A percentile compares a stretch with the other conserved stretches of the same genome.
Conservation (phyloP, 306 rosid genomes). For the Dicorynia guianensis region DNA sequence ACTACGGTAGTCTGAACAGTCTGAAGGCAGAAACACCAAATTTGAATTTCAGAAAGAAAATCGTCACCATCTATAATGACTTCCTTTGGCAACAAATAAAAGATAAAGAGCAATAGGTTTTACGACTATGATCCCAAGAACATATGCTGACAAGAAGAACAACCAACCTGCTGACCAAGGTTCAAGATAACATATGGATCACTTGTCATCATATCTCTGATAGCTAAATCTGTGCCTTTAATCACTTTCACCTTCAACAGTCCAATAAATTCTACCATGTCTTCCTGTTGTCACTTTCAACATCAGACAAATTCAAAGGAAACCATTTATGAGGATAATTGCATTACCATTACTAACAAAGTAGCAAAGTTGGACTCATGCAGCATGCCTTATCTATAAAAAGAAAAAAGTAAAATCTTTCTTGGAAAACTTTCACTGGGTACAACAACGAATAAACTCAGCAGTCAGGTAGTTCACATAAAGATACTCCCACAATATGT, state of each 20-base stretch:
- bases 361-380: slow-evolving; percentile 39
- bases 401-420: slow-evolving; percentile 5
- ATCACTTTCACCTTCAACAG: slow-evolving; percentile 88
- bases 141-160: slow-evolving; percentile 27
- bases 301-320: slow-evolving; percentile 48
- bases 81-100: slow-evolving; percentile 25
- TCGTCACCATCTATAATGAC: slow-evolving; percentile 31
- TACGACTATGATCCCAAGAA: neutral
- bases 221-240: slow-evolving; percentile 86
- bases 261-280: slow-evolving; percentile 94
- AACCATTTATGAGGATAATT: slow-evolving; percentile 35
- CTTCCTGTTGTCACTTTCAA: slow-evolving; percentile 71
- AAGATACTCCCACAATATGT: slow-evolving; percentile 20
- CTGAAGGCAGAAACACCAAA: slow-evolving; percentile 51
- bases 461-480: slow-evolving; percentile 31
- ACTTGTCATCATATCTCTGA: slow-evolving; percentile 95
- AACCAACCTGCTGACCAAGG: slow-evolving; percentile 88
- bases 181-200: slow-evolving; percentile 93
- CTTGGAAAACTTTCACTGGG: slow-evolving; percentile 21
- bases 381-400: slow-evolving; percentile 41
- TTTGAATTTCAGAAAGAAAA: slow-evolving; percentile 42
- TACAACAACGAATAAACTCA: slow-evolving; percentile 26
- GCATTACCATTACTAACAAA: slow-evolving; percentile 33
- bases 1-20: slow-evolving; percentile 68
- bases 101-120: slow-evolving; percentile 32